Percentiles rank a stretch among this genome's conserved stretches.
phyloP scores from a whole-genome alignment of 1,284 basidiomycete genomes.

The Limonomyces culmigenus region DNA sequence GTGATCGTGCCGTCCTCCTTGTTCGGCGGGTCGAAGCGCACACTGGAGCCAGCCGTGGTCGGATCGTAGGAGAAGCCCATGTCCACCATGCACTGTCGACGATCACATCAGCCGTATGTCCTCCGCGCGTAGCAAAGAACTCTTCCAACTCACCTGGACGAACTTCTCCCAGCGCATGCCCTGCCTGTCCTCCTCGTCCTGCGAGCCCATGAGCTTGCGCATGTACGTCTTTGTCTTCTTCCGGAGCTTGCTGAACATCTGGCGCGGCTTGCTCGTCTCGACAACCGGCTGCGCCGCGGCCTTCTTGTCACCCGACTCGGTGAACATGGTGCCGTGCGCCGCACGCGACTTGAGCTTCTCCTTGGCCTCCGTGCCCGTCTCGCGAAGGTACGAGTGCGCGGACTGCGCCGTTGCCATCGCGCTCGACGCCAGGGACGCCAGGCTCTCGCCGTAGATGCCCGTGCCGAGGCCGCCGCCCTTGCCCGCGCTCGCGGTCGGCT shows the following conservation, averaged over 20 bases:
- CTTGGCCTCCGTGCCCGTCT: constrained; percentile 31
- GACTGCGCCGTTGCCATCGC: constrained; percentile 41
- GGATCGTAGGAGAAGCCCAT: constrained; percentile 61
- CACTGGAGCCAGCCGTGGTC: constrained; percentile 64
- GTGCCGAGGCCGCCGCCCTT: constrained; percentile 4
- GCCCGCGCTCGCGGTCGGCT: neutral
- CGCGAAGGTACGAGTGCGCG: constrained; percentile 47
- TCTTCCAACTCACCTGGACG: constrained; percentile 24
- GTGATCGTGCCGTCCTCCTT: constrained; percentile 39
- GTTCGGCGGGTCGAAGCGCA: constrained; percentile 61
- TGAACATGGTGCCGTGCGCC: constrained; percentile 31
- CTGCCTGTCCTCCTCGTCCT: constrained; percentile 38
- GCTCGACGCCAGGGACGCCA: constrained; percentile 10
- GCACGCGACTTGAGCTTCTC: constrained; percentile 53
- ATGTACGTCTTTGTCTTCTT: constrained; percentile 42
- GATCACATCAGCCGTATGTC: constrained; percentile 1
- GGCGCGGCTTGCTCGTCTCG: constrained; percentile 16
- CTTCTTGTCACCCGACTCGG: constrained; percentile 24
- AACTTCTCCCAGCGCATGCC: constrained; percentile 64
- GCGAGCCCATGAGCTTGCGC: constrained; percentile 44
- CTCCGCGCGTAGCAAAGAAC: neutral
- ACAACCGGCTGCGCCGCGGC: no score
- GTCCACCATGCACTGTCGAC: constrained; percentile 47
- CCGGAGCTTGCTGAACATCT: constrained; percentile 24
- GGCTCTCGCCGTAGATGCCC: constrained; percentile 10